Percentiles rank a stretch among this genome's conserved stretches.
These are phyloP conservation scores for Zalaria obscura DNA, from an alignment of 2,329 filamentous ascomycete species.

Conservation along the genomic window DNA sequence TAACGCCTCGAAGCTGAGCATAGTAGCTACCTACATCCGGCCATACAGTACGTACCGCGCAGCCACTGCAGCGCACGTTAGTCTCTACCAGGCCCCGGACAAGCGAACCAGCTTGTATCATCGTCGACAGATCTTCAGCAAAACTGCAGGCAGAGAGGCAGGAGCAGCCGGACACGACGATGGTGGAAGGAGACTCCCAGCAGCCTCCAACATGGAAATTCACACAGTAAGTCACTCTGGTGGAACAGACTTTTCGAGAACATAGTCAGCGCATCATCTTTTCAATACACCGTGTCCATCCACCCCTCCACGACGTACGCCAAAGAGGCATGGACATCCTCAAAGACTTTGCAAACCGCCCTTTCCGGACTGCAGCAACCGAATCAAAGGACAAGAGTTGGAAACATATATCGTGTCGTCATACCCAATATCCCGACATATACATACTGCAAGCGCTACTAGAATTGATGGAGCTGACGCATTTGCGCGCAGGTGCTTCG, in stretches of 20 bases:
- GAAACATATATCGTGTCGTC: background rate
- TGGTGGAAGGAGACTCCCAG: slow-evolving; percentile 73
- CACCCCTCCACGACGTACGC: too few species aligned
- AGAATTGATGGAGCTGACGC: too few species aligned
- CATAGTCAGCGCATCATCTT: too few species aligned
- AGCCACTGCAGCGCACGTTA: background rate
- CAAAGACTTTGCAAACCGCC: too few species aligned
- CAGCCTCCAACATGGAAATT: slow-evolving; percentile 98
- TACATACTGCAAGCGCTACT: too few species aligned
- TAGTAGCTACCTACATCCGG: background rate
- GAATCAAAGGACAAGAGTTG: background rate
- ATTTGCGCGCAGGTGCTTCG: slow-evolving; percentile 66
- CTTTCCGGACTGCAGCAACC: too few species aligned
- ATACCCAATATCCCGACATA: too few species aligned
- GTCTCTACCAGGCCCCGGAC: background rate
- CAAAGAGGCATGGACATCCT: too few species aligned
- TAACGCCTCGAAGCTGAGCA: background rate
- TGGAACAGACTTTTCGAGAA: too few species aligned
- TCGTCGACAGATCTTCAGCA: background rate
- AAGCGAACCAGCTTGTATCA: background rate
- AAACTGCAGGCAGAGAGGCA: background rate
- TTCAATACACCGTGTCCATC: too few species aligned
- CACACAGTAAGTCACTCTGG: slow-evolving; percentile 62
- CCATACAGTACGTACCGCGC: background rate
- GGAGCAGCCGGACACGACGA: slow-evolving; percentile 36